phyloP scores from a whole-genome alignment of 2,329 filamentous ascomycete species.

The Neonectria punicea region DNA sequence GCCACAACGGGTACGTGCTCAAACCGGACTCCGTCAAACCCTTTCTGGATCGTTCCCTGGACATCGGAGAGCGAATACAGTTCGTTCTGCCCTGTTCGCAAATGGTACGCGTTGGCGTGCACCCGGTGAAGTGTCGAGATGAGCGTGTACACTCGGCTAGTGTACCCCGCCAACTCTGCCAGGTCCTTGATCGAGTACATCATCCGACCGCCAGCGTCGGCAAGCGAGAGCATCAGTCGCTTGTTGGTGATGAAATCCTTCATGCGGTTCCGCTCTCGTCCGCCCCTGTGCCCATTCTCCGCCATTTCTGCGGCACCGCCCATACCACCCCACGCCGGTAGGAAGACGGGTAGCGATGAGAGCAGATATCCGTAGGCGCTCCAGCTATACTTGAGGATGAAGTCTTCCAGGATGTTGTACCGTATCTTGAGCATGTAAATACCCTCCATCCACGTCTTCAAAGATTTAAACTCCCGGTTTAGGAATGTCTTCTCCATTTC shows the following conservation, averaged over 20 bases:
- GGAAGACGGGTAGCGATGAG: slow-evolving; percentile 91
- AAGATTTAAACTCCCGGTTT: slow-evolving; percentile 89
- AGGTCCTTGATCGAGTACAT: slow-evolving; percentile 99
- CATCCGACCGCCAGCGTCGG: slow-evolving; percentile 95
- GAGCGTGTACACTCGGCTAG: slow-evolving; percentile 92
- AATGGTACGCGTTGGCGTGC: slow-evolving; percentile 88
- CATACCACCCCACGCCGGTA: slow-evolving; percentile 92
- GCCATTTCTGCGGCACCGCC: slow-evolving; percentile 77
- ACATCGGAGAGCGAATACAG: slow-evolving; percentile 90
- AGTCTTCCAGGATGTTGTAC: slow-evolving; percentile 99
- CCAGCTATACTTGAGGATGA: slow-evolving; percentile 98
- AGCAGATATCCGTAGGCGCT: slow-evolving; percentile 96
- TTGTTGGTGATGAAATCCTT: slow-evolving; percentile 99
- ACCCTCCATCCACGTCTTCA: slow-evolving; percentile 97
- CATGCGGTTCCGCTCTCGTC: slow-evolving; percentile 86
- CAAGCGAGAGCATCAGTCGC: slow-evolving; percentile 94
- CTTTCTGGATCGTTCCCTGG: slow-evolving; percentile 92
- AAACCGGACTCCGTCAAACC: slow-evolving; percentile 92
- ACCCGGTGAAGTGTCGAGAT: slow-evolving; percentile 95
- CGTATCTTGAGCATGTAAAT: slow-evolving; percentile 98
- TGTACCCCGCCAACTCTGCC: slow-evolving; percentile 94
- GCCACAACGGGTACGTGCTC: slow-evolving; percentile 95
- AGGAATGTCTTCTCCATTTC: slow-evolving; percentile 95
- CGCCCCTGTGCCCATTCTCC: slow-evolving; percentile 59
- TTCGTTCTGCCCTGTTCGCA: slow-evolving; percentile 74